Percentiles rank a stretch among this genome's conserved stretches.
Evolutionary conservation across 345 rosid genomes (phyloP).

Genomic region (Corchorus olitorius): DNA sequence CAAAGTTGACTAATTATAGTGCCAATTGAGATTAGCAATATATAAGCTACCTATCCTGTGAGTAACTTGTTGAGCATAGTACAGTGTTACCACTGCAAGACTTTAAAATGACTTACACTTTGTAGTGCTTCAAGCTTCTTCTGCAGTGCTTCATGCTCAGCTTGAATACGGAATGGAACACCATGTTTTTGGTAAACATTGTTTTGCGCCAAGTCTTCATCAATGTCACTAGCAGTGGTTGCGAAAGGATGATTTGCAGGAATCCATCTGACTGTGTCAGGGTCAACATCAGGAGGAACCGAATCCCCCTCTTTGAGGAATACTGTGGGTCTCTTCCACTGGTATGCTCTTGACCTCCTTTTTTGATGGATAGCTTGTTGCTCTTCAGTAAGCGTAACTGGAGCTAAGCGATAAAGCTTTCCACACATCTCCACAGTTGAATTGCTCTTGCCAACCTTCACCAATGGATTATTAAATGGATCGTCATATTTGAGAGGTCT

Average conservation of each 20-base stretch:
- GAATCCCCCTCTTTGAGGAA: conserved; percentile 94
- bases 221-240: conserved; percentile 78
- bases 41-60: not conserved
- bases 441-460: conserved; percentile 72
- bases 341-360: conserved; percentile 94
- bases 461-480: conserved; percentile 89
- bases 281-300: conserved; percentile 85
- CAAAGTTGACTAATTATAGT: not conserved
- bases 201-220: conserved; percentile 84
- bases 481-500: conserved; percentile 82
- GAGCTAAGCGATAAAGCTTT: conserved; percentile 79
- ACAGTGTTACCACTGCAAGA: not conserved
- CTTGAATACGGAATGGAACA: conserved; percentile 85
- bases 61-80: not conserved
- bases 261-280: conserved; percentile 95
- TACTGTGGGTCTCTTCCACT: conserved; percentile 89
- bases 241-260: conserved; percentile 99
- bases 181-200: conserved; percentile 95
- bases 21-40: not conserved
- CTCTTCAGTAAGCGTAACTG: conserved; percentile 78
- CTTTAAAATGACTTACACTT: conserved; percentile 42
- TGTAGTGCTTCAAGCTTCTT: conserved; percentile 83
- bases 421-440: conserved; percentile 95
- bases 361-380: conserved; percentile 79
- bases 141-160: conserved; percentile 94